Conservation (phyloP, 1,284 basidiomycete genomes). For the Fomitopsis schrenkii region DNA sequence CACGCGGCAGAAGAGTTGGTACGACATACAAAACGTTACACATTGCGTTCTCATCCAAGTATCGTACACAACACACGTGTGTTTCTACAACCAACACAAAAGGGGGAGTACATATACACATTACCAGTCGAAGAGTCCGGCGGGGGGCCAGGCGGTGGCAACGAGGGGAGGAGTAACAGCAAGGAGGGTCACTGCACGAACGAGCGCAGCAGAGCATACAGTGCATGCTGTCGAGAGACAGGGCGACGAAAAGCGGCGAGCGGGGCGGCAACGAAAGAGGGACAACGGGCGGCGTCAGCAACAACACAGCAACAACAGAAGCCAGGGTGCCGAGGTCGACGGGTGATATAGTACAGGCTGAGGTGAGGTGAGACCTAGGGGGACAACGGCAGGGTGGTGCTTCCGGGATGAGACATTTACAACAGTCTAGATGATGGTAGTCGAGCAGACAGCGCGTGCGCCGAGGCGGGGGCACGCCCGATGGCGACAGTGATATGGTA, state of each 20-base stretch:
- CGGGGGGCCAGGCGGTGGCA: neutral
- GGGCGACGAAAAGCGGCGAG: neutral
- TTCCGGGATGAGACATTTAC: neutral
- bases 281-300: neutral
- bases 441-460: neutral
- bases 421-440: neutral
- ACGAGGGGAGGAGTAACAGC: neutral
- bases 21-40: neutral
- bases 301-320: neutral
- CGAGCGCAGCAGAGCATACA: neutral
- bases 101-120: neutral
- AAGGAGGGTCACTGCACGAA: neutral
- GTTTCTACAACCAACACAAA: neutral
- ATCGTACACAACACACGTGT: neutral
- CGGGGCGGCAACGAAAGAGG: neutral
- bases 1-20: neutral
- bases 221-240: neutral
- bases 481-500: neutral
- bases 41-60: neutral
- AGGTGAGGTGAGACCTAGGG: neutral
- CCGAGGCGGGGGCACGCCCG: neutral
- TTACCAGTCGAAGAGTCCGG: neutral
- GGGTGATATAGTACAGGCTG: neutral
- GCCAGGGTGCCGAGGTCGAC: neutral
- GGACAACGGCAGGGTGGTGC: neutral